Conservation (phyloP, 768 basidiomycete genomes). For the Mycena latifolia region DNA sequence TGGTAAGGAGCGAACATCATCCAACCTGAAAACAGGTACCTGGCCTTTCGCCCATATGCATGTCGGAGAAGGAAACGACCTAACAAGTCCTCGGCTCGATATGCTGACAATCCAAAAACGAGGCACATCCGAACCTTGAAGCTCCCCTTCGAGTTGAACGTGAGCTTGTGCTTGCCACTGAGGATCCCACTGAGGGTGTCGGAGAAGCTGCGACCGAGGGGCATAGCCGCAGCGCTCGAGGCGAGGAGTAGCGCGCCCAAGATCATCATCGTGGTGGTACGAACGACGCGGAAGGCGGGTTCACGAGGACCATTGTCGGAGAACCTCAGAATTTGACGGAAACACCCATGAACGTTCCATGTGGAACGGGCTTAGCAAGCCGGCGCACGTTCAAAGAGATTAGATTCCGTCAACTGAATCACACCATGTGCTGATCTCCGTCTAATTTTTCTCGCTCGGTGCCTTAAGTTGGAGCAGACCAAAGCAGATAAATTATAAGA, state of each 20-base stretch:
- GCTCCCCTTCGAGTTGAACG: slow-evolving; percentile 26
- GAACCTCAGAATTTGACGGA: too few relatives aligned
- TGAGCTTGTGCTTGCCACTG: slow-evolving; percentile 27
- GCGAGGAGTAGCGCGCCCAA: slow-evolving; percentile 21
- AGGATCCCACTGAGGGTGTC: slow-evolving; percentile 21
- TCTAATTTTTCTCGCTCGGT: too few relatives aligned
- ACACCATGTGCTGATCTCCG: too few relatives aligned
- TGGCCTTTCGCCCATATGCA: slow-evolving; percentile 30
- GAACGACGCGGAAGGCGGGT: background rate
- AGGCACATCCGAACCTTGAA: slow-evolving; percentile 31
- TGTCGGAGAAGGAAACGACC: slow-evolving; percentile 35
- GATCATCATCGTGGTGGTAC: slow-evolving; percentile 17
- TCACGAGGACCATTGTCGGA: background rate
- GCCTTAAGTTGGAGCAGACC: background rate
- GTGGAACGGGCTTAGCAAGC: too few relatives aligned
- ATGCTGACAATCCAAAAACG: background rate
- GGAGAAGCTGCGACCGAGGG: slow-evolving; percentile 13
- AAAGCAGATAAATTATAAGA: background rate
- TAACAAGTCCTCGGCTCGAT: background rate
- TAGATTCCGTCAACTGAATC: too few relatives aligned
- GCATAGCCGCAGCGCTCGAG: slow-evolving; percentile 18
- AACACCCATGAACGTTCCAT: background rate
- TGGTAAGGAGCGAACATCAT: background rate
- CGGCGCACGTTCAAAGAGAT: background rate
- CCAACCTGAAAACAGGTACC: background rate